These are phyloP conservation scores for Rhizomucor pusillus DNA, from an alignment of 371 early-diverging fungal genomes.

Conservation along the genomic window DNA sequence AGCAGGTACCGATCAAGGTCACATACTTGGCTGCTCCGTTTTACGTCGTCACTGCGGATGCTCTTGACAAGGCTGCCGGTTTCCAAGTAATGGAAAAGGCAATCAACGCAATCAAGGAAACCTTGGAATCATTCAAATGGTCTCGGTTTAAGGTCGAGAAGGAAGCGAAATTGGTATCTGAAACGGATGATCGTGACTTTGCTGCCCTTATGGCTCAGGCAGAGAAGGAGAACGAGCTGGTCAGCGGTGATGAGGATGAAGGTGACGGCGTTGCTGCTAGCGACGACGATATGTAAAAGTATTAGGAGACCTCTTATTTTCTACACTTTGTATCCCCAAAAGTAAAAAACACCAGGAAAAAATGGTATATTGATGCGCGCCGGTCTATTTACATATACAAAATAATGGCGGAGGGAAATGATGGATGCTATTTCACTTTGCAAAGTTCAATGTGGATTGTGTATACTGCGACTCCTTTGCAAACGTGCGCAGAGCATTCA, in stretches of 20 bases:
- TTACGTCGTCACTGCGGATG: conserved; percentile 91
- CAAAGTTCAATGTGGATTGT: conserved; percentile 24
- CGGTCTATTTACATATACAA: too few relatives aligned
- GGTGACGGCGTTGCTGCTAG: conserved; percentile 68
- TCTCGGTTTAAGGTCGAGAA: conserved; percentile 70
- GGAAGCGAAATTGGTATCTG: conserved; percentile 91
- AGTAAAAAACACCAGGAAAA: too few relatives aligned
- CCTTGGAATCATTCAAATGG: conserved; percentile 64
- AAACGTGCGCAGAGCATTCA: conserved; percentile 24
- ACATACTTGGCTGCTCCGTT: conserved; percentile 85
- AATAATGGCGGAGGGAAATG: too few relatives aligned
- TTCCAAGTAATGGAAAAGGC: conserved; percentile 89
- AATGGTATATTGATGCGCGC: too few relatives aligned
- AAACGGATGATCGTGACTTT: conserved; percentile 94
- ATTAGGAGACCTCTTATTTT: too few relatives aligned
- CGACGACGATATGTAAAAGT: conserved; percentile 55
- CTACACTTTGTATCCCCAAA: too few relatives aligned
- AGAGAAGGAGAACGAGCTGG: conserved; percentile 94
- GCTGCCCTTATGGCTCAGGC: conserved; percentile 89
- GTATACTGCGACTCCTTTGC: conserved; percentile 17
- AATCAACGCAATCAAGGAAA: conserved; percentile 79
- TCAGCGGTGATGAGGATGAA: conserved; percentile 89
- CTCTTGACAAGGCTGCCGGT: conserved; percentile 85
- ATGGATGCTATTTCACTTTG: too few relatives aligned
- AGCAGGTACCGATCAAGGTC: conserved; percentile 83